phyloP scores from a whole-genome alignment of 345 rosid species.

The Populus deltoides region DNA sequence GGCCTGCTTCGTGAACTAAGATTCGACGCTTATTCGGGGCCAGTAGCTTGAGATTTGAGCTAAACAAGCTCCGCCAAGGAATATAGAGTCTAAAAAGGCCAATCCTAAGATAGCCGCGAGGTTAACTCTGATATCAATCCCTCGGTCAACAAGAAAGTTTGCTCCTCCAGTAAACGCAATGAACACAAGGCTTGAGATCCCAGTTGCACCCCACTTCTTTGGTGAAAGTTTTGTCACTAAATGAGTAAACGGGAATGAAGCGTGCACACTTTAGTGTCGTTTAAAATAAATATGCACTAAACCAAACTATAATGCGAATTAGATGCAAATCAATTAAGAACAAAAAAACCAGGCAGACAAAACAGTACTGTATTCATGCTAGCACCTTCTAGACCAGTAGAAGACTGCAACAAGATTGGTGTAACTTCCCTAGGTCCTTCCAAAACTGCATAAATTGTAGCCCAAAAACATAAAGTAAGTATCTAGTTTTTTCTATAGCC shows the following conservation, averaged over 20 bases:
- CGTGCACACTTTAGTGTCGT: background rate
- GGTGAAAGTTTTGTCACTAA: slow-evolving; percentile 72
- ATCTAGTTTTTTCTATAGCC: background rate
- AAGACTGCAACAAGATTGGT: slow-evolving; percentile 64
- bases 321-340: background rate
- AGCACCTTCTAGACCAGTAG: slow-evolving; percentile 84
- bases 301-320: background rate
- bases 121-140: slow-evolving; percentile 71
- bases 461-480: background rate
- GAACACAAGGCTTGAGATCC: slow-evolving; percentile 55
- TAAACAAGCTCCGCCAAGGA: slow-evolving; percentile 83
- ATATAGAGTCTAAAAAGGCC: slow-evolving; percentile 62
- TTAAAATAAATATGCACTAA: background rate
- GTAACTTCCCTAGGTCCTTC: slow-evolving; percentile 85
- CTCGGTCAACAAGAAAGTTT: slow-evolving; percentile 66
- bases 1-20: slow-evolving; percentile 95
- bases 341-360: background rate
- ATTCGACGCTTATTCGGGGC: slow-evolving; percentile 88
- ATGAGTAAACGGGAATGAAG: background rate
- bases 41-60: slow-evolving; percentile 86
- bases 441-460: slow-evolving; percentile 45
- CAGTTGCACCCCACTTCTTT: slow-evolving; percentile 82
- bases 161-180: slow-evolving; percentile 61
- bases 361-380: background rate
- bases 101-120: slow-evolving; percentile 65